Evolutionary conservation across 73 alveolate species (phyloP), one percentile per base, ranked within the genome.

Genomic region (Paramecium primaurelia): DNA sequence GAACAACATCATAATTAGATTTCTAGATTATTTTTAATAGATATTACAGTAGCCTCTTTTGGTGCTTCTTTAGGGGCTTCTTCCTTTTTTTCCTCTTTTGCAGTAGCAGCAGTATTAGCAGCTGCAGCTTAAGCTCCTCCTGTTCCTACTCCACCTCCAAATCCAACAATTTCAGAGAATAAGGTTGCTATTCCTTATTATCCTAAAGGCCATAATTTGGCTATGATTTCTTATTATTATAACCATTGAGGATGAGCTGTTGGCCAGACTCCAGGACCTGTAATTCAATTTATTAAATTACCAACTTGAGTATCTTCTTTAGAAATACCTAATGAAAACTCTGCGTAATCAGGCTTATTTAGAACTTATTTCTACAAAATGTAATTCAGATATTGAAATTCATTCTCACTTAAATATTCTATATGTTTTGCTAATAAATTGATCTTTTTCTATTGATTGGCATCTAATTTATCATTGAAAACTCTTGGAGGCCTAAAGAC

Each of bases 1-100:
- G 85, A 49, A 88, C 96, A 20, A 96, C 92, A 93, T 96, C 97
- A 59, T 60, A 95, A 71, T 91, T 91, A 37, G 96, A 47, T 92
- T 95, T 89, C 94, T 89, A 25, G 16, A 30, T 37, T 12, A 34
- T 36, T 42, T 73, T 77, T 92, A 28, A 47, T 90, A 58, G 83
- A 71, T 58, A 68, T 86, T 92, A 87, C 95, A 37, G 47, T 9
- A 16, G 77, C 77, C 12, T 26, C 73, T 30, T 83, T 49, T 26
- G 87, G 87, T 6, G 77, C 77, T 25, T 26, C 73, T 30, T 83
- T 49, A 42, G 87, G 87, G 38, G 88, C 80, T 69, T 87, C 93
- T 60, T 26, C 86, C 59, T 87, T 60, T 59, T 92, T 86, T 30
- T 42, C 95, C 32, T 38, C 90, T 42, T 49, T 22, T 58, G 58